phyloP scores from a whole-genome alignment of 2,329 filamentous ascomycete genomes.

The Neonectria neomacrospora region DNA sequence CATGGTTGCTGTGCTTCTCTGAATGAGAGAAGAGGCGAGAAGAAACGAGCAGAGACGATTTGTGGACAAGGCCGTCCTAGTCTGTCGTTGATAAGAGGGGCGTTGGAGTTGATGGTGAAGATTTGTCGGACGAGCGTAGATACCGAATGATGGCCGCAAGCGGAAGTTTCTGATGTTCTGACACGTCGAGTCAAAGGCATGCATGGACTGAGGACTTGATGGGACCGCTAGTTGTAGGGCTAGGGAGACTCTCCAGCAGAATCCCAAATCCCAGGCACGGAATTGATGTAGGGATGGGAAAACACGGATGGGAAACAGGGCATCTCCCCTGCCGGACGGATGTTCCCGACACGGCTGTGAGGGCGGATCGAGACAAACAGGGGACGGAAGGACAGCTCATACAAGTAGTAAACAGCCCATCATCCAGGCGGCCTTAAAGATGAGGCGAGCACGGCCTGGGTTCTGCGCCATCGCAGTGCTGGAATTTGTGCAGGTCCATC shows the following conservation, averaged over 20 bases:
- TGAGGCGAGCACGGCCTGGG: not conserved
- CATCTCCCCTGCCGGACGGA: slow-evolving; percentile 7
- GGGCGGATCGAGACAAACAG: not conserved
- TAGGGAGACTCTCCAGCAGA: not conserved
- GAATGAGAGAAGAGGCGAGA: not conserved
- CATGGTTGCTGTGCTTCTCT: not conserved
- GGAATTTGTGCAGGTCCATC: not conserved
- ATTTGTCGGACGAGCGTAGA: not conserved
- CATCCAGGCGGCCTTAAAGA: not conserved
- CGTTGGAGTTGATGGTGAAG: not conserved
- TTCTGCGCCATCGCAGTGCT: not conserved
- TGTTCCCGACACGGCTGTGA: slow-evolving; percentile 1
- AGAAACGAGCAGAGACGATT: not conserved
- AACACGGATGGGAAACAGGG: slow-evolving; percentile 8
- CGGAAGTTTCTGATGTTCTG: not conserved
- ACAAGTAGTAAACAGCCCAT: slow-evolving; percentile 20
- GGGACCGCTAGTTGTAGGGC: not conserved
- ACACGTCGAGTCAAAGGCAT: not conserved
- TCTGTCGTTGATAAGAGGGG: not conserved
- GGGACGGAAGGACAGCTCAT: not conserved
- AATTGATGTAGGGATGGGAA: not conserved
- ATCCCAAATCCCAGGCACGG: not conserved
- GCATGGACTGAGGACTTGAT: not conserved
- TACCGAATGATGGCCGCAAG: not conserved
- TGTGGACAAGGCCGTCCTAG: not conserved